phyloP scores from a whole-genome alignment of 1,284 basidiomycete species.

The Sanguinoderma infundibulare region DNA sequence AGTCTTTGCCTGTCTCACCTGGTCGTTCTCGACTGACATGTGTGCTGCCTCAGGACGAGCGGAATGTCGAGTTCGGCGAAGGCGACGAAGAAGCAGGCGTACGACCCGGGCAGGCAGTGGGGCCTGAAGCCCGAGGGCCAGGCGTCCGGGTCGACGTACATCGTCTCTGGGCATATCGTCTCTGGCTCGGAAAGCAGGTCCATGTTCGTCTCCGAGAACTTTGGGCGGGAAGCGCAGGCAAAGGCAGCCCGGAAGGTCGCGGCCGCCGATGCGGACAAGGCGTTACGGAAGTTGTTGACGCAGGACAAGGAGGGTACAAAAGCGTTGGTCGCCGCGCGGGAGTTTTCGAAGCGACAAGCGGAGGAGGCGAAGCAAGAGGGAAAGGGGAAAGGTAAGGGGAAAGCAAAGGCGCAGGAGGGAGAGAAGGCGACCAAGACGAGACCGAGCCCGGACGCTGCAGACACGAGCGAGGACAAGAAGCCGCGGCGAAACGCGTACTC shows the following conservation, averaged over 20 bases:
- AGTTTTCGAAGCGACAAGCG: conserved; percentile 40
- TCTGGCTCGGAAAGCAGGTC: conserved; percentile 52
- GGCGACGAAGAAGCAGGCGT: conserved; percentile 52
- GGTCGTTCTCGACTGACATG: conserved; percentile 11
- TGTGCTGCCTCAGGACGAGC: conserved; percentile 55
- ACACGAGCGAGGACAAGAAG: conserved; percentile 15
- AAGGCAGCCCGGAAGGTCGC: conserved; percentile 68
- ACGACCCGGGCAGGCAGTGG: conserved; percentile 72
- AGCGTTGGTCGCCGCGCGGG: conserved; percentile 59
- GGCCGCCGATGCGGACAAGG: conserved; percentile 60
- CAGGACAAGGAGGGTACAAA: conserved; percentile 67
- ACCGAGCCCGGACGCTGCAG: conserved; percentile 2
- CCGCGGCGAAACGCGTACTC: conserved; percentile 57
- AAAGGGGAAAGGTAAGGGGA: conserved; percentile 35
- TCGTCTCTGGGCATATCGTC: conserved; percentile 78
- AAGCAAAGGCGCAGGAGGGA: conserved; percentile 31
- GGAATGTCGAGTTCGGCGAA: conserved; percentile 57
- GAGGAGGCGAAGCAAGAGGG: conserved; percentile 25
- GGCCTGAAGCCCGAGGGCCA: conserved; percentile 65
- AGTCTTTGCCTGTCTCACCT: neutral
- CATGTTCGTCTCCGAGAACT: conserved; percentile 60
- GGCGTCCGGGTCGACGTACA: conserved; percentile 67
- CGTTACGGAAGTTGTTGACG: conserved; percentile 61
- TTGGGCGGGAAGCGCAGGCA: conserved; percentile 78
- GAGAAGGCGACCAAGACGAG: neutral